phyloP scores from a whole-genome alignment of 805 yeast species.

The Lipomyces sp. region DNA sequence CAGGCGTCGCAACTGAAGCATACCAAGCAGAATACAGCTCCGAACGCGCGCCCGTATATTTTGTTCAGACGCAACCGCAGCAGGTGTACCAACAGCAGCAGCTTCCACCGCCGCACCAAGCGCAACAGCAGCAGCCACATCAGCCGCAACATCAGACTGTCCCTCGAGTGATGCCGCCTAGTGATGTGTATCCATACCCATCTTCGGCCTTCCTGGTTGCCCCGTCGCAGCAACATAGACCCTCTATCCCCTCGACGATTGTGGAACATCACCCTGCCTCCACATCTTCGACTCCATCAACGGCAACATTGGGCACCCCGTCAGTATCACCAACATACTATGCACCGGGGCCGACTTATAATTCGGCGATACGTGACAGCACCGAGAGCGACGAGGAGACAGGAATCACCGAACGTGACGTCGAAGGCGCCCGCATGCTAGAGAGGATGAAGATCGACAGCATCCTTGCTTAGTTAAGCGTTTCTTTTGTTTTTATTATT shows the following conservation, averaged over 20 bases:
- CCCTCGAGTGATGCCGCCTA: too few species aligned
- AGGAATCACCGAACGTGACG: conserved; percentile 18
- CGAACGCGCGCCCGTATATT: too few species aligned
- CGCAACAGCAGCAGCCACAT: neutral
- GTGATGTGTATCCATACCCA: too few species aligned
- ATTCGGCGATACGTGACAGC: too few species aligned
- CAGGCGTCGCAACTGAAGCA: neutral
- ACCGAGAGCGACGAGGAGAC: conserved; percentile 15
- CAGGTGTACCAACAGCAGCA: neutral
- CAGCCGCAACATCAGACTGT: neutral
- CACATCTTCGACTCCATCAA: neutral
- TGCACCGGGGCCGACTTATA: too few species aligned
- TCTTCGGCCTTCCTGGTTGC: too few species aligned
- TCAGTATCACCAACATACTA: too few species aligned
- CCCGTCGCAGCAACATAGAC: neutral
- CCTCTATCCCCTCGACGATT: too few species aligned
- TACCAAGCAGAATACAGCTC: too few species aligned
- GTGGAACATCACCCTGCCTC: too few species aligned
- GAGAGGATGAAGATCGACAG: conserved; percentile 27
- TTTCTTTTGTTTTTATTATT: too few species aligned
- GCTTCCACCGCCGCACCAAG: neutral
- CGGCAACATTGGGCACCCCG: neutral
- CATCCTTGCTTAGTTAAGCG: conserved; percentile 23
- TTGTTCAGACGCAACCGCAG: neutral
- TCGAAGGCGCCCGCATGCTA: conserved; percentile 27